phyloP scores from a whole-genome alignment of 176 grass and related monocot genomes.

The Elymus sibiricus region DNA sequence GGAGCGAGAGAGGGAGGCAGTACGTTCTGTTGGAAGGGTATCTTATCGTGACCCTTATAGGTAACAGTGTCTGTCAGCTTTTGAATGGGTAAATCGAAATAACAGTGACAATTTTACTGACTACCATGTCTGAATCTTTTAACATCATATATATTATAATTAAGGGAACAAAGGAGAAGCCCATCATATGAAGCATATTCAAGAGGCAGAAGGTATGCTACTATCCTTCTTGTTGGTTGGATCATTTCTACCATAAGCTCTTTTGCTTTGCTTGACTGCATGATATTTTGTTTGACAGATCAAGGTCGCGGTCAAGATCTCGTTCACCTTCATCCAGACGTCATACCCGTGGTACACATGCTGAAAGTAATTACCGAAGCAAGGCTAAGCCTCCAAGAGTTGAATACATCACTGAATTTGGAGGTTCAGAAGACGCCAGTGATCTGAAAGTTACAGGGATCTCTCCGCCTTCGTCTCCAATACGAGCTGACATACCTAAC shows the following conservation, averaged over 20 bases:
- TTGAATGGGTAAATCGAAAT: not conserved
- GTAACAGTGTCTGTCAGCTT: conserved; percentile 27
- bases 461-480: conserved; percentile 93
- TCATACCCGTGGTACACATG: conserved; percentile 46
- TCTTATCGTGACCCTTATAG: conserved; percentile 92
- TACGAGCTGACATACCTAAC: conserved; percentile 71
- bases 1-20: conserved; percentile 74
- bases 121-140: not conserved
- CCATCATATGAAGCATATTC: conserved; percentile 98
- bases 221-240: conserved; percentile 21
- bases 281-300: conserved; percentile 41
- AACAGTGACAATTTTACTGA: not conserved
- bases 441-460: conserved; percentile 66
- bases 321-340: conserved; percentile 70
- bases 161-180: conserved; percentile 84
- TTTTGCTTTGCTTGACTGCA: conserved; percentile 26
- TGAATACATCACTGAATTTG: conserved; percentile 99
- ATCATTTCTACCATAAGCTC: not conserved
- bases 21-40: conserved; percentile 60
- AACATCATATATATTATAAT: conserved; percentile 22
- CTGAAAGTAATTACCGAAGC: conserved; percentile 73
- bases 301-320: conserved; percentile 73
- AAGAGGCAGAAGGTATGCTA: conserved; percentile 63
- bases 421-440: conserved; percentile 58
- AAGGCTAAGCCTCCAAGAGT: conserved; percentile 77